Evolutionary conservation across 2,329 filamentous ascomycete species (phyloP).

Genomic region (Golovinomyces cichoracearum): DNA sequence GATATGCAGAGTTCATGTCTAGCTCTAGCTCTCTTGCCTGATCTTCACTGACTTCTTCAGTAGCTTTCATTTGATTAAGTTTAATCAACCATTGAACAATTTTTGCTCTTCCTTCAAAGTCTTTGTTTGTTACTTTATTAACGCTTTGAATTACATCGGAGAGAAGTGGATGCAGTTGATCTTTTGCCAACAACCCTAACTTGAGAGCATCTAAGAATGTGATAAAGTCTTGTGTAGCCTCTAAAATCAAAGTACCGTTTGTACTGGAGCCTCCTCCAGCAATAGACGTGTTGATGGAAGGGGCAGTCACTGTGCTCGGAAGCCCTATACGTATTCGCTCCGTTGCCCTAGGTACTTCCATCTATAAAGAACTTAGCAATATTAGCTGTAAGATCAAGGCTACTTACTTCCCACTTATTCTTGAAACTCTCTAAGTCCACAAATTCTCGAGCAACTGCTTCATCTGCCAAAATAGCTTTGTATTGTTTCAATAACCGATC

Average conservation of each 20-base stretch:
- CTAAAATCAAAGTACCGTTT: conserved; percentile 41
- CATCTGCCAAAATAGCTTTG: conserved; percentile 75
- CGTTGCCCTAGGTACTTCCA: conserved; percentile 82
- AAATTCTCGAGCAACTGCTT: conserved; percentile 71
- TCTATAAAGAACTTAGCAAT: conserved; percentile 22
- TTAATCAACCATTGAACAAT: conserved; percentile 97
- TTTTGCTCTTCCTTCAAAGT: conserved; percentile 87
- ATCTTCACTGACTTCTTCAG: conserved; percentile 66
- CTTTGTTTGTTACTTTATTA: conserved; percentile 83
- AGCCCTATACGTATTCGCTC: conserved; percentile 80
- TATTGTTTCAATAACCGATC: conserved; percentile 86
- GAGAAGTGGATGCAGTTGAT: conserved; percentile 80
- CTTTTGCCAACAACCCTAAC: conserved; percentile 76
- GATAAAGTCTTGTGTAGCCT: conserved; percentile 94
- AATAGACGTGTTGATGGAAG: conserved; percentile 19
- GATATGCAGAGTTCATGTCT: conserved; percentile 83
- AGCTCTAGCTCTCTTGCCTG: conserved; percentile 73
- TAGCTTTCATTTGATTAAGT: conserved; percentile 91
- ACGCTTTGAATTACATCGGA: conserved; percentile 93
- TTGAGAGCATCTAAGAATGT: conserved; percentile 89
- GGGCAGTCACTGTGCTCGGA: conserved; percentile 47
- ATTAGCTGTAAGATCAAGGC: neutral
- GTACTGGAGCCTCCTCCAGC: conserved; percentile 19
- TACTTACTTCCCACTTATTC: conserved; percentile 61
- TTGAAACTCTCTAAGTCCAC: conserved; percentile 78